Evolutionary conservation across 208 protist species (phyloP).

Genomic region (Herpetomonas samuelpessoai): DNA sequence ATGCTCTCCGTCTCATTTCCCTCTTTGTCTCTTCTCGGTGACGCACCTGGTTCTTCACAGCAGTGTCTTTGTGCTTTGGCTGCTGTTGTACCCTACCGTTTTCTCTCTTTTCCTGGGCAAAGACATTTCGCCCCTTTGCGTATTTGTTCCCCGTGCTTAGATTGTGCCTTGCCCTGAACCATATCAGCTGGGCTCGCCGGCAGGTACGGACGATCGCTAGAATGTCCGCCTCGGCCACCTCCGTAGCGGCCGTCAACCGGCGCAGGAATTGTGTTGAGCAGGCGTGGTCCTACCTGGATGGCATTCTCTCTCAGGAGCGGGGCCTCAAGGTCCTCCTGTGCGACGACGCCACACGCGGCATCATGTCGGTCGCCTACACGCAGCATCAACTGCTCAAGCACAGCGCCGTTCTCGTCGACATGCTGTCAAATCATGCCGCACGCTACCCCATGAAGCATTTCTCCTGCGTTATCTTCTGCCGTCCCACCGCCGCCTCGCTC

Average conservation of each 20-base stretch:
- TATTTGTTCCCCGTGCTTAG: no score
- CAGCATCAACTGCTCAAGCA: conserved; percentile 96
- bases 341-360: conserved; percentile 92
- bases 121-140: no score
- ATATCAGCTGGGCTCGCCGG: no score
- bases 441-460: conserved; percentile 95
- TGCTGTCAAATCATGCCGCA: conserved; percentile 68
- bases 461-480: conserved; percentile 87
- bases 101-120: no score
- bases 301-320: conserved; percentile 37
- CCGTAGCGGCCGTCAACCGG: conserved; percentile 18
- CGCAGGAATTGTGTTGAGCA: conserved; percentile 75
- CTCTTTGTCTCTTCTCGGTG: no score
- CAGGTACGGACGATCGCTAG: no score
- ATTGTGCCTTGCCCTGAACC: no score
- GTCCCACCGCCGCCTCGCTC: conserved; percentile 90
- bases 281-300: conserved; percentile 70
- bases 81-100: no score
- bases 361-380: conserved; percentile 94
- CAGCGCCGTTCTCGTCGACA: conserved; percentile 97
- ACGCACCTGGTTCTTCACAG: no score
- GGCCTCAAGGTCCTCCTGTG: conserved; percentile 95
- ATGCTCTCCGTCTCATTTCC: no score
- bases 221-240: conserved; percentile 2
- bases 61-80: no score